Conservation (phyloP, 163 green algal species). For the Scenedesmus sp. region DNA sequence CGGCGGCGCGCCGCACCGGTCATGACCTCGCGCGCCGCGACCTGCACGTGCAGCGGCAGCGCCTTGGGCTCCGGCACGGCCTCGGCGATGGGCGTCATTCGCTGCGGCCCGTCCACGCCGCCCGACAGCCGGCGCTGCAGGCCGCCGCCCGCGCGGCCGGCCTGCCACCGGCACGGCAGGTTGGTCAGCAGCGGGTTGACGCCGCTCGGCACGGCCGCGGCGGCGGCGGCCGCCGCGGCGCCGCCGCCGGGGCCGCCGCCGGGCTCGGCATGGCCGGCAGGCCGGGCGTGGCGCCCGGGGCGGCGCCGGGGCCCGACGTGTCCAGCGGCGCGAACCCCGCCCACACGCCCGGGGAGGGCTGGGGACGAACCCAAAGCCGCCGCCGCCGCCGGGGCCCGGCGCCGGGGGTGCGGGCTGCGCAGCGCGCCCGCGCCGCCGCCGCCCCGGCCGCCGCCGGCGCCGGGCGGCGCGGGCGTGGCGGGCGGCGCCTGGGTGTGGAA, state of each 20-base stretch:
- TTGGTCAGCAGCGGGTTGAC: constrained; percentile 32
- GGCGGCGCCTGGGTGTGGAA: constrained; percentile 15
- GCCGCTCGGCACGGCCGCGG: neutral
- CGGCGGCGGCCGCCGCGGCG: neutral
- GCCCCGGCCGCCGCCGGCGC: constrained; percentile 24
- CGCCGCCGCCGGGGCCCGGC: neutral
- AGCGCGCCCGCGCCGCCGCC: too few relatives aligned
- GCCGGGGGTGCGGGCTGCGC: constrained; percentile 21
- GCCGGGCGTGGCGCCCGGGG: too few relatives aligned
- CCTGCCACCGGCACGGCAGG: neutral
- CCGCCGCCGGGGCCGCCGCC: neutral
- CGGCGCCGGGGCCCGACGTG: constrained; percentile 6
- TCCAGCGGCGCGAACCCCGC: neutral
- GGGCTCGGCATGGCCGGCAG: neutral
- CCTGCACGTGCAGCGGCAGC: constrained; percentile 53
- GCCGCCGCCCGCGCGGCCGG: neutral
- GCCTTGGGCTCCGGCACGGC: constrained; percentile 31
- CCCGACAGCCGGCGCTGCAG: constrained; percentile 16
- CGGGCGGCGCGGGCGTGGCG: neutral
- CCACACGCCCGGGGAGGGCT: constrained; percentile 5
- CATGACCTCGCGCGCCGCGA: constrained; percentile 47
- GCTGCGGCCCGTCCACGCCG: constrained; percentile 5
- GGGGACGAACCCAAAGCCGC: neutral
- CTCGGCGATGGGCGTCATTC: constrained; percentile 40
- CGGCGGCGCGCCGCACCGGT: constrained; percentile 39